Base-by-base conservation (phyloP, 192 early-diverging fungal species). In the Gigaspora rosea region DNA sequence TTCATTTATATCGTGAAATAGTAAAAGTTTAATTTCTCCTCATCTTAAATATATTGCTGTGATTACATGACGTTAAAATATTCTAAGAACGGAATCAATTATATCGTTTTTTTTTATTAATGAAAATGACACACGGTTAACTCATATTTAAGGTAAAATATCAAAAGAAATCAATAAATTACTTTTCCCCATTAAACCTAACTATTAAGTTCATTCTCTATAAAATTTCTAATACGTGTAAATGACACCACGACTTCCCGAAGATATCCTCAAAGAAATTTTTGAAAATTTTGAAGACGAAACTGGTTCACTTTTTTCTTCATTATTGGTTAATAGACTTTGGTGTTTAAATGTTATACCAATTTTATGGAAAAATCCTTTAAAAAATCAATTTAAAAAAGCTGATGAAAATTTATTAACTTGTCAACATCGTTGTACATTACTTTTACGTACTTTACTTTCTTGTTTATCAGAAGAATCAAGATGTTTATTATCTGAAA, bases 281-380 rank as follows among this genome's bases (percentile, higher is more conserved):
- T 56, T 56, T n/a, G 52, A 56, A 56, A 13, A 56, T 5, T 15
- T 56, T 11, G 18, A 65, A 65, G 63, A 65, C 8, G 63, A 65
- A 41, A 32, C 4, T 33, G 0, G n/a, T 2, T 6, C 63, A 13
- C 32, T 65, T 32, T 46, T 41, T 33, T 32, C n/a, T 65, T 33
- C 32, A 32, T 22, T 65, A 22, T 12, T 32, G 27, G 63, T 65
- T 6, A 65, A 33, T 65, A 6, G 11, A 46, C 8, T 46, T 16
- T 65, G 63, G 63, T 65, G 63, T 65, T 15, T 8, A 41, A 8
- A 15, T 33, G 63, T 65, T 15, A 27, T 65, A 16, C 32, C 13
- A 16, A 65, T 65, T 65, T 46, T 65, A 4, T 65, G 63, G 63
- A 65, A 33, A 33, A 16, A 65, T 65, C 63, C 63, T 10, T 65